Evolutionary conservation across 2,329 filamentous ascomycete species (phyloP).

Genomic region (Magnaporthiopsis incrustans): DNA sequence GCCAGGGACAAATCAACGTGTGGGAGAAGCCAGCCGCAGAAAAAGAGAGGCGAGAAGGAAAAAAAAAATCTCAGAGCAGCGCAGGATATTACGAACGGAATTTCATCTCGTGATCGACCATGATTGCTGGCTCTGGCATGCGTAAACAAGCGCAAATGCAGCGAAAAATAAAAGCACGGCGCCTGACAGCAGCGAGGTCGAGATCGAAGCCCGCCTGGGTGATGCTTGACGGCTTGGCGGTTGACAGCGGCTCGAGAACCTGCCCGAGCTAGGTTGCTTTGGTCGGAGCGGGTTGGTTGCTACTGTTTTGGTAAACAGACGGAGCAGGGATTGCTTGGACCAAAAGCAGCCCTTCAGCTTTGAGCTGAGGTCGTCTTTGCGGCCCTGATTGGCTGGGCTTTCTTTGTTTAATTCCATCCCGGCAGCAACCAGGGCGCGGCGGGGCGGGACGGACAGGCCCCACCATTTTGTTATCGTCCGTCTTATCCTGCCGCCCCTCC

Average conservation of each 20-base stretch:
- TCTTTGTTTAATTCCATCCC: background rate
- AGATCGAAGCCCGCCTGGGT: background rate
- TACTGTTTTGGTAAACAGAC: background rate
- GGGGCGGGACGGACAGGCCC: too few species aligned
- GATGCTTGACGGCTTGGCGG: background rate
- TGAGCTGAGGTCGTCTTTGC: background rate
- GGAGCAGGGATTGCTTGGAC: background rate
- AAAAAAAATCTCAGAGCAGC: background rate
- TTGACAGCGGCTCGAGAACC: background rate
- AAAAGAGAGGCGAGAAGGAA: background rate
- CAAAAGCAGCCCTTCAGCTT: background rate
- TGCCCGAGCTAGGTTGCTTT: background rate
- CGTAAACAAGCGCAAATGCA: background rate
- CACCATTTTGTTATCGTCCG: background rate
- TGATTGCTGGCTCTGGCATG: background rate
- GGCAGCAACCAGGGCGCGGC: too few species aligned
- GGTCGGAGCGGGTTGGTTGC: background rate
- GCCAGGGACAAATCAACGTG: background rate
- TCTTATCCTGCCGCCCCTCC: background rate
- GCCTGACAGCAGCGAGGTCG: background rate
- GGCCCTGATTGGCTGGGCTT: background rate
- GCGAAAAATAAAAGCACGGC: background rate
- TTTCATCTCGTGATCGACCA: background rate
- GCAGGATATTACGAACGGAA: background rate
- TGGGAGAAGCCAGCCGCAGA: slow-evolving; percentile 4